Percentiles rank a stretch among this genome's conserved stretches.
Conservation (phyloP, 768 basidiomycete species). For the Hericium coralloides region DNA sequence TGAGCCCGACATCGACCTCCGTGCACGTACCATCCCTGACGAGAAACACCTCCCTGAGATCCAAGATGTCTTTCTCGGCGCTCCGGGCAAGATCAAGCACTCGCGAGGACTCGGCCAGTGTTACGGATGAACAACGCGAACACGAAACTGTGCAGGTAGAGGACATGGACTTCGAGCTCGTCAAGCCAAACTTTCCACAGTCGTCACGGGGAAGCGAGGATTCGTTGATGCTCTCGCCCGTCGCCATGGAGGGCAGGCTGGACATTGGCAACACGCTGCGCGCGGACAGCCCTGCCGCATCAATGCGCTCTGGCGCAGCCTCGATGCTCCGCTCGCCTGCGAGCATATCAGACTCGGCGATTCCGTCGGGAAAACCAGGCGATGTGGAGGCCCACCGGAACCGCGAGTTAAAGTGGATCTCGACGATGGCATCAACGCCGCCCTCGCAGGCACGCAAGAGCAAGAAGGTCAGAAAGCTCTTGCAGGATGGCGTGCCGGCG, state of each 20-base stretch:
- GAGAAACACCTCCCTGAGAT: slow-evolving; percentile 32
- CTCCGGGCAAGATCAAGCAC: slow-evolving; percentile 36
- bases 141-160: slow-evolving; percentile 58
- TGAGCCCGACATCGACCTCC: slow-evolving; percentile 15
- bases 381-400: slow-evolving; percentile 54
- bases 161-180: slow-evolving; percentile 76
- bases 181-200: slow-evolving; percentile 48
- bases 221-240: slow-evolving; percentile 22
- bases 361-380: not conserved
- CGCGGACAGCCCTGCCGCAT: slow-evolving; percentile 23
- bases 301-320: slow-evolving; percentile 17
- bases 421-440: slow-evolving; percentile 44
- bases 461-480: slow-evolving; percentile 68
- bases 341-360: slow-evolving; percentile 4
- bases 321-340: slow-evolving; percentile 9
- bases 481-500: slow-evolving; percentile 71
- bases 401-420: slow-evolving; percentile 72
- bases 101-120: slow-evolving; percentile 24
- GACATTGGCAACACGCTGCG: slow-evolving; percentile 11
- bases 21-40: slow-evolving; percentile 23
- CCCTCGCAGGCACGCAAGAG: slow-evolving; percentile 62
- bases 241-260: not conserved
- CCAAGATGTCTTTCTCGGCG: slow-evolving; percentile 63
- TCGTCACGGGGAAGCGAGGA: slow-evolving; percentile 43
- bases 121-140: slow-evolving; percentile 20